Evolutionary conservation across 169 alveolate species (phyloP).

Genomic region (Plasmodium adleri): DNA sequence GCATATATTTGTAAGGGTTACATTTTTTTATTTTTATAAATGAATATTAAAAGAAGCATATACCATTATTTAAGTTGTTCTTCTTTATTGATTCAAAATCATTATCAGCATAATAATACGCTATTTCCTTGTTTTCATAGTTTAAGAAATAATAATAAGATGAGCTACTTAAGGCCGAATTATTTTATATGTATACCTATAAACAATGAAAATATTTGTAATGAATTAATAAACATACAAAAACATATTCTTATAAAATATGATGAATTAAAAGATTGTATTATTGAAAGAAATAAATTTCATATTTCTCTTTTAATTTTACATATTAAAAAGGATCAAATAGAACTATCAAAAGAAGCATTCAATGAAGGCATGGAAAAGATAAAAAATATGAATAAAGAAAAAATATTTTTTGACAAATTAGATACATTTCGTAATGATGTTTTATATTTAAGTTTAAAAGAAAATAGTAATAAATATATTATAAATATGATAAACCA

Average conservation of each 20-base stretch:
- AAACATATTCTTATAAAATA: conserved; percentile 36
- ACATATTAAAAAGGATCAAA: conserved; percentile 36
- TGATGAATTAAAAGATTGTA: conserved; percentile 56
- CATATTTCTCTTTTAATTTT: conserved; percentile 64
- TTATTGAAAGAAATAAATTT: conserved; percentile 53
- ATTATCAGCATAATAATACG: conserved; percentile 4
- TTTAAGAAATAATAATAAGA: conserved; percentile 11
- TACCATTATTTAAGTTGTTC: background rate
- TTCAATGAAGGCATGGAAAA: conserved; percentile 41
- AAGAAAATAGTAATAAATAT: conserved; percentile 35
- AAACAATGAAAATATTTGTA: conserved; percentile 4
- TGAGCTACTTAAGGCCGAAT: conserved; percentile 33
- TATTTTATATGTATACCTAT: conserved; percentile 64
- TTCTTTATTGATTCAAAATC: background rate
- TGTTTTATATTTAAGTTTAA: conserved; percentile 48
- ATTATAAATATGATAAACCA: background rate
- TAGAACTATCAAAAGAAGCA: conserved; percentile 49
- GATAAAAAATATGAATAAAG: conserved; percentile 26
- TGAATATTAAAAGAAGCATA: conserved; percentile 12
- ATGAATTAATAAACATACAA: conserved; percentile 60
- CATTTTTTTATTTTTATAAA: background rate
- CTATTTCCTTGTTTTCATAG: background rate
- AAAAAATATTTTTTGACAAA: conserved; percentile 21
- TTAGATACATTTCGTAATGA: conserved; percentile 69
- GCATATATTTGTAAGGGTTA: background rate